Evolutionary conservation across 208 protist genomes (phyloP).

Genomic region (Naegleria lovaniensis): DNA sequence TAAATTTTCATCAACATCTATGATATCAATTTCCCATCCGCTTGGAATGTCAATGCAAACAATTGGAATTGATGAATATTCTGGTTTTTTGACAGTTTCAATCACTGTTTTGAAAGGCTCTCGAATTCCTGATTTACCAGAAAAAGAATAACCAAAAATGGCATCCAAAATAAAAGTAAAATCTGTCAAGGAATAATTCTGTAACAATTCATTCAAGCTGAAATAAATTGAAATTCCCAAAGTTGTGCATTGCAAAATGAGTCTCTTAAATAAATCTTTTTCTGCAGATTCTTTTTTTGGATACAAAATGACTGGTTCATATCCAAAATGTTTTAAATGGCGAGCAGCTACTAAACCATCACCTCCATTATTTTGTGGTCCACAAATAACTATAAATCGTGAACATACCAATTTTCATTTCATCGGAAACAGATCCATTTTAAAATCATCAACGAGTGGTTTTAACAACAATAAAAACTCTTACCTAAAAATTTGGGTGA

Average conservation of each 20-base stretch:
- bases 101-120: background rate
- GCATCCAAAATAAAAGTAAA: slow-evolving; percentile 21
- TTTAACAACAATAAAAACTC: background rate
- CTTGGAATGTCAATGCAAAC: slow-evolving; percentile 14
- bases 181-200: background rate
- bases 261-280: background rate
- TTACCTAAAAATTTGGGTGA: background rate
- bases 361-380: slow-evolving; percentile 67
- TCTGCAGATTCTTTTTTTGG: background rate
- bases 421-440: no score
- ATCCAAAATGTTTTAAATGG: slow-evolving; percentile 62
- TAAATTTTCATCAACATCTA: background rate
- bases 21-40: slow-evolving; percentile 20
- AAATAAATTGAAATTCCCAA: background rate
- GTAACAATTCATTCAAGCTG: background rate
- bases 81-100: background rate
- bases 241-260: background rate
- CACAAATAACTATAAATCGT: slow-evolving; percentile 47
- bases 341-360: slow-evolving; percentile 64
- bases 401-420: no score
- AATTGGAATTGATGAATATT: background rate
- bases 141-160: slow-evolving; percentile 18
- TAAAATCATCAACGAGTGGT: background rate
- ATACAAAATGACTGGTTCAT: slow-evolving; percentile 20
- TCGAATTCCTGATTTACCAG: background rate